phyloP scores from a whole-genome alignment of 2,329 filamentous ascomycete species.

The Dactylonectria estremocensis region DNA sequence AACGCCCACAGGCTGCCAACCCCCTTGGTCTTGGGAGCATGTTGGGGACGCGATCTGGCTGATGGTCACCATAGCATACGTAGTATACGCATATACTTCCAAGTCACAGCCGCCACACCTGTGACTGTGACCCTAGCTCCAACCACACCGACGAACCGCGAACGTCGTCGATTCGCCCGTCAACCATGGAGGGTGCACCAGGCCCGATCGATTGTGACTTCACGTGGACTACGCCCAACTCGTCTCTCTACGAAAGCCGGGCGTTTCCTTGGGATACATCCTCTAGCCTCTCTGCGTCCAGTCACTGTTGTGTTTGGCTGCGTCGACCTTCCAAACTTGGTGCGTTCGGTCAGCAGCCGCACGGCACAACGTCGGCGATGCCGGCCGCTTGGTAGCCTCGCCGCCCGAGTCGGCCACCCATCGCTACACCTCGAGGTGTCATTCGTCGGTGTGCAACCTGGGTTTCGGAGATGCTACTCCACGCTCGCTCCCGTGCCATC shows the following conservation, averaged over 20 bases:
- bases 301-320: slow-evolving; percentile 7
- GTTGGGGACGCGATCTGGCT: background rate
- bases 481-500: slow-evolving; percentile 16
- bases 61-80: too few species aligned
- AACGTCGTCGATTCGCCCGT: slow-evolving; percentile 8
- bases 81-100: too few species aligned
- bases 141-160: slow-evolving; percentile 13
- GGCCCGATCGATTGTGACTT: slow-evolving; percentile 26
- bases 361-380: slow-evolving; percentile 41
- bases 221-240: slow-evolving; percentile 7
- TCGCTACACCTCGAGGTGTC: slow-evolving; percentile 1
- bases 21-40: too few species aligned
- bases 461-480: slow-evolving; percentile 22
- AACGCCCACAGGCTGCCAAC: background rate
- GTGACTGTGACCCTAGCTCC: slow-evolving; percentile 5
- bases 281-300: slow-evolving; percentile 13
- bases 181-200: slow-evolving; percentile 17
- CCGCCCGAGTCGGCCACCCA: slow-evolving; percentile 11
- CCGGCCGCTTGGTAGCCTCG: slow-evolving; percentile 35
- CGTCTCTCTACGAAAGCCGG: background rate
- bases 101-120: background rate
- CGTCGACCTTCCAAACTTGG: slow-evolving; percentile 20
- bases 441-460: slow-evolving; percentile 26
- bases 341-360: slow-evolving; percentile 14
- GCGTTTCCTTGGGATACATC: background rate